A percentile compares a stretch with the other conserved stretches of the same genome.
These are phyloP conservation scores for Rosa multiflora DNA, from an alignment of 306 rosid genomes.

Conservation along the genomic window DNA sequence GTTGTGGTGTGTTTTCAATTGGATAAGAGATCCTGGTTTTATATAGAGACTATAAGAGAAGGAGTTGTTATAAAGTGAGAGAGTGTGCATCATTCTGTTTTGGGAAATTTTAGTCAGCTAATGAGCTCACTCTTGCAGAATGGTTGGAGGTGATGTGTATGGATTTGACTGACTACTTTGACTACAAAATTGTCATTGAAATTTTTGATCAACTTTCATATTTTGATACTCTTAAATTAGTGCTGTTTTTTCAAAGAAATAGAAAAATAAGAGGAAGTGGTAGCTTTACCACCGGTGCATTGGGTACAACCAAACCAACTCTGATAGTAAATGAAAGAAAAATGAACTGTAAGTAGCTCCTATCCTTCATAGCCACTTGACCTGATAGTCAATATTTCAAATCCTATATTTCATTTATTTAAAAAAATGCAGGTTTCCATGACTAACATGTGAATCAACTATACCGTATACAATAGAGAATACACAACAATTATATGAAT, in stretches of 20 bases:
- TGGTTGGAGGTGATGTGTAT: slow-evolving; percentile 17
- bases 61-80: slow-evolving; percentile 2
- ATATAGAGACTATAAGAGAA: slow-evolving; percentile 20
- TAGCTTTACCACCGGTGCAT: background rate
- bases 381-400: background rate
- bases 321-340: background rate
- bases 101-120: background rate
- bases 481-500: background rate
- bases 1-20: slow-evolving; percentile 19
- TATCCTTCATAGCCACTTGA: background rate
- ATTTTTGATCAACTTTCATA: background rate
- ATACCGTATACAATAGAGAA: background rate
- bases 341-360: background rate
- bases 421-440: background rate
- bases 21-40: slow-evolving; percentile 27
- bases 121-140: background rate
- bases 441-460: background rate
- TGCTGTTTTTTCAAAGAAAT: background rate
- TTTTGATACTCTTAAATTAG: too few relatives aligned
- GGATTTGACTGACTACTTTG: slow-evolving; percentile 14
- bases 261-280: background rate
- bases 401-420: background rate
- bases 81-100: background rate
- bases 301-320: slow-evolving; percentile 48
- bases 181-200: background rate